Percentiles rank a stretch among this genome's conserved stretches.
Evolutionary conservation across 2,329 filamentous ascomycete genomes (phyloP).

Genomic region (Aureobasidium subglaciale): DNA sequence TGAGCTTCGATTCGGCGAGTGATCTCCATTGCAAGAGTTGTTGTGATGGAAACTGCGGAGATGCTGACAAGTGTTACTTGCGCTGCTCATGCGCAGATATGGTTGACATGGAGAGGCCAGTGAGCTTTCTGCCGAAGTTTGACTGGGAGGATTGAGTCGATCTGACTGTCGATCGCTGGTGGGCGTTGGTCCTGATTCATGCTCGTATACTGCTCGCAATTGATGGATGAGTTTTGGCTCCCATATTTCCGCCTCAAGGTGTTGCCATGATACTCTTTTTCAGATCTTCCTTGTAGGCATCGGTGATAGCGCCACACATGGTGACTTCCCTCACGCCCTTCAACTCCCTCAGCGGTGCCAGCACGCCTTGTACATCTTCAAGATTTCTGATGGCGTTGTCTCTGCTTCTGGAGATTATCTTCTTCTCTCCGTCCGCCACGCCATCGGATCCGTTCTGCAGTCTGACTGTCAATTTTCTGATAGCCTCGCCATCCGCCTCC

Average conservation of each 20-base stretch:
- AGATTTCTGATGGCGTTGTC: conserved; percentile 27
- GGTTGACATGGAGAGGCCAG: background rate
- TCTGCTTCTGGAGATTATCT: conserved; percentile 21
- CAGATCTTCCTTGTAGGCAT: conserved; percentile 24
- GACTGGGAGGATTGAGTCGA: background rate
- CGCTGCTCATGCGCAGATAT: background rate
- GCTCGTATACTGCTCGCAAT: too few species aligned
- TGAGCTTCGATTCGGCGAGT: background rate
- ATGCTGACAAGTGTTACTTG: background rate
- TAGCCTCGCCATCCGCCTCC: conserved; percentile 14
- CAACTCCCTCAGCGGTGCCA: conserved; percentile 36
- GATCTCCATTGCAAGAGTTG: background rate
- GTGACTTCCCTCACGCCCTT: conserved; percentile 30
- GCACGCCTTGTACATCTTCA: conserved; percentile 33
- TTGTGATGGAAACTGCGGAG: background rate
- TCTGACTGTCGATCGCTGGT: too few species aligned
- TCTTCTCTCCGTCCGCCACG: conserved; percentile 24
- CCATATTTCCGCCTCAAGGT: background rate
- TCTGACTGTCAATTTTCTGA: conserved; percentile 7
- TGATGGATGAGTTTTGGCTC: background rate
- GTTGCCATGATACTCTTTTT: background rate
- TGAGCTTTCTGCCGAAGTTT: background rate
- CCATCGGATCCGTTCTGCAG: conserved; percentile 25
- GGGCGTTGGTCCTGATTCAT: too few species aligned
- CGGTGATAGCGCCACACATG: conserved; percentile 34